Conservation (phyloP, 768 basidiomycete genomes). For the Boletus barrowsii region DNA sequence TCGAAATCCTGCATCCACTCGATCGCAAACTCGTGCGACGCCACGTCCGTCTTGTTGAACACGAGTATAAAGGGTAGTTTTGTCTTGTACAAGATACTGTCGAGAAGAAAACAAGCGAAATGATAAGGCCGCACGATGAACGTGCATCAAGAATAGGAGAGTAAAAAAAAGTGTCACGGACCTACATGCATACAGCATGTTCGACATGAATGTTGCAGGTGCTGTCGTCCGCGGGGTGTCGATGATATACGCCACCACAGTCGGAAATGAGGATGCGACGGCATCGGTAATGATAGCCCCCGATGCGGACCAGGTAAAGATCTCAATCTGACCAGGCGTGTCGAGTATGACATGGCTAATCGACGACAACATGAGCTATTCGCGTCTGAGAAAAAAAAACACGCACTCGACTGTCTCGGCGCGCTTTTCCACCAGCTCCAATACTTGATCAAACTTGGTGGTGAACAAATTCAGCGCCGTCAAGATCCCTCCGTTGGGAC, state of each 20-base stretch:
- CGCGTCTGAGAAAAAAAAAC: neutral
- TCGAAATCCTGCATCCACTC: constrained; percentile 99
- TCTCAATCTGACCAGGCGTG: constrained; percentile 99
- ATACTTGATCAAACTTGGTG: constrained; percentile 97
- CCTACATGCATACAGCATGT: constrained; percentile 99
- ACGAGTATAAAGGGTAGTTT: constrained; percentile 95
- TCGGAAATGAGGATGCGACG: constrained; percentile 87
- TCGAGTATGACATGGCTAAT: constrained; percentile 89
- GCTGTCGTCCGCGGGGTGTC: constrained; percentile 94
- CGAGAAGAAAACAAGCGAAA: neutral
- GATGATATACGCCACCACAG: constrained; percentile 94
- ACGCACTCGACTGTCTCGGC: constrained; percentile 85
- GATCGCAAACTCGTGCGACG: constrained; percentile 84
- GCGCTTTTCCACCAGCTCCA: constrained; percentile 87
- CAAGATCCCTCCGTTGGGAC: constrained; percentile 96
- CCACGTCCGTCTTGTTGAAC: constrained; percentile 97
- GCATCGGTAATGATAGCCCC: constrained; percentile 99
- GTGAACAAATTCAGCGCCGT: constrained; percentile 97
- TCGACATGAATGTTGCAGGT: constrained; percentile 98
- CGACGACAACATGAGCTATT: neutral
- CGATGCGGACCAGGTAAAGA: constrained; percentile 99
- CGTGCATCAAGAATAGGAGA: neutral
- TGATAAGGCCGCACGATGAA: neutral
- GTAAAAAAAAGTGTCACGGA: constrained; percentile 24
- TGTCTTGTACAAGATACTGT: constrained; percentile 95